A percentile compares a stretch with the other conserved stretches of the same genome.
Conservation (phyloP, 108 stramenopile genomes). For the Mediolabrus comicus region DNA sequence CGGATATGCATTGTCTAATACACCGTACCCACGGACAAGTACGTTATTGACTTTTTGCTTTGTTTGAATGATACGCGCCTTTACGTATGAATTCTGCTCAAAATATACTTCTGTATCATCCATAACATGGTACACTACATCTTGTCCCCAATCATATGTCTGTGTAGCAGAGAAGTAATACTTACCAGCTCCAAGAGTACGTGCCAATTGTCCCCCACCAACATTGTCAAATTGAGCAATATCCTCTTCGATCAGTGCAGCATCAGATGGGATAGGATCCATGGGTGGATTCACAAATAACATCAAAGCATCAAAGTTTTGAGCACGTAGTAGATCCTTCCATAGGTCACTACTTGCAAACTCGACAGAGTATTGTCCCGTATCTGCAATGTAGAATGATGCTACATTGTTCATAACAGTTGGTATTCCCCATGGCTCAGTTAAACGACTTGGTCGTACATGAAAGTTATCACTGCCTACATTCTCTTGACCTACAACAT, state of each 20-base stretch:
- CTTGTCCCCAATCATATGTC: slow-evolving; percentile 14
- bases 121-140: slow-evolving; percentile 13
- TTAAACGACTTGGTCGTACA: slow-evolving; percentile 8
- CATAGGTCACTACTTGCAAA: slow-evolving; percentile 11
- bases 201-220: neutral
- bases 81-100: slow-evolving; percentile 11
- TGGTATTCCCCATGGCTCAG: slow-evolving; percentile 4
- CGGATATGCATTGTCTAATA: slow-evolving; percentile 5
- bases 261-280: slow-evolving; percentile 9
- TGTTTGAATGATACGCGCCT: slow-evolving; percentile 16
- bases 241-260: slow-evolving; percentile 6
- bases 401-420: slow-evolving; percentile 7
- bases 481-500: slow-evolving; percentile 1
- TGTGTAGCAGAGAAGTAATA: slow-evolving; percentile 13
- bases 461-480: neutral
- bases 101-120: slow-evolving; percentile 16
- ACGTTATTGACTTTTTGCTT: slow-evolving; percentile 22
- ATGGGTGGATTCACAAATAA: slow-evolving; percentile 16
- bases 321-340: neutral
- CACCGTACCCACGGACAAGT: slow-evolving; percentile 9
- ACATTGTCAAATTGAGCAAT: neutral
- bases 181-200: neutral
- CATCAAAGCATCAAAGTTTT: slow-evolving; percentile 12
- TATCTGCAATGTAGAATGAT: slow-evolving; percentile 12
- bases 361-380: slow-evolving; percentile 19